Percentiles rank a stretch among this genome's conserved stretches.
Conservation (phyloP, 2,329 filamentous ascomycete species). For the Ophiostoma ips region DNA sequence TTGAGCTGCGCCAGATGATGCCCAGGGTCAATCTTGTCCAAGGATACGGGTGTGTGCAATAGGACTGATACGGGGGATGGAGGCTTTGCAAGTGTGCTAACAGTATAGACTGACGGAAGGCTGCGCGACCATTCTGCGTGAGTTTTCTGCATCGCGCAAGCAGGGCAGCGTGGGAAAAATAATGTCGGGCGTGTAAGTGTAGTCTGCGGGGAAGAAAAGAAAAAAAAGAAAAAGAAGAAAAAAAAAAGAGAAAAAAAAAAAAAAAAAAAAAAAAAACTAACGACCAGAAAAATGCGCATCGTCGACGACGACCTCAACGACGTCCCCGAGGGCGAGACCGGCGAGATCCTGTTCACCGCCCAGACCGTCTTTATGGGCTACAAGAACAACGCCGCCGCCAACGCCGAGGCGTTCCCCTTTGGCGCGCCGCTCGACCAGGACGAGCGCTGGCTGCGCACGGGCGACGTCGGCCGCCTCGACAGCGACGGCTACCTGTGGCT, state of each 20-base stretch:
- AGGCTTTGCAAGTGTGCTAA: too few relatives aligned
- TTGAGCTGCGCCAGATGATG: conserved; percentile 1
- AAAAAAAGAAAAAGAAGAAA: background rate
- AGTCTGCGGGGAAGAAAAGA: background rate
- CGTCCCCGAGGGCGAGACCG: background rate
- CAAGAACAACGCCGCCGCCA: background rate
- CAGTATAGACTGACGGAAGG: conserved; percentile 4
- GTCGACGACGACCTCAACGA: conserved; percentile 3
- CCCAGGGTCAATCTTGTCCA: background rate
- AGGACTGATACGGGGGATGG: too few relatives aligned
- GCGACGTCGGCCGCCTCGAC: conserved; percentile 3
- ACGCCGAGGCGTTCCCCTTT: background rate
- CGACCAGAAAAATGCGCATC: background rate
- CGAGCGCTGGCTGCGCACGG: background rate
- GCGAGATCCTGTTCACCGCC: background rate
- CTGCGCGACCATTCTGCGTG: background rate
- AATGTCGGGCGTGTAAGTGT: background rate
- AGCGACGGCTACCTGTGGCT: conserved; percentile 4
- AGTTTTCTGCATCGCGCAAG: background rate
- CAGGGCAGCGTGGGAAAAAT: conserved; percentile 1
- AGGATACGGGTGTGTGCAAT: conserved; percentile 1
- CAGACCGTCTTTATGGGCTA: conserved; percentile 1
- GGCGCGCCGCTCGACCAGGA: background rate
- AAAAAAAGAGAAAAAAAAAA: background rate
- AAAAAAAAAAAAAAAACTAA: background rate